Percentiles rank a stretch among this genome's conserved stretches.
Evolutionary conservation across 331 rosid genomes (phyloP).

Genomic region (Saraca asoca): DNA sequence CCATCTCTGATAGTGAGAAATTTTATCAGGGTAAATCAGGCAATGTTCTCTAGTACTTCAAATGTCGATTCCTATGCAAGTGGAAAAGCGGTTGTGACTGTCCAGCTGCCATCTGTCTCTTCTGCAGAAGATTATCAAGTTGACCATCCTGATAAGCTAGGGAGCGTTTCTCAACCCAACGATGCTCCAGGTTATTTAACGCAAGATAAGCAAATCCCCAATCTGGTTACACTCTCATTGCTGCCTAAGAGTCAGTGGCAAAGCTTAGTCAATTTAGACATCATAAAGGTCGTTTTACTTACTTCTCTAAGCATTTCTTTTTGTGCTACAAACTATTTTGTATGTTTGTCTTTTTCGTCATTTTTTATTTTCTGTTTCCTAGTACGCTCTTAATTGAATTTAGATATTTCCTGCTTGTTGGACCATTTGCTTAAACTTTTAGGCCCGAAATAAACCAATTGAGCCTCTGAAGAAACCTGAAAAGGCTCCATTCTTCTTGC

Average conservation of each 20-base stretch:
- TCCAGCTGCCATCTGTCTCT: conserved; percentile 80
- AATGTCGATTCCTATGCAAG: conserved; percentile 71
- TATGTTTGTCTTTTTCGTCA: background rate
- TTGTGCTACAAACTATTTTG: conserved; percentile 21
- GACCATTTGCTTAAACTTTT: conserved; percentile 34
- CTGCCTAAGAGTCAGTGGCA: conserved; percentile 97
- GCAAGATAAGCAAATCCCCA: conserved; percentile 73
- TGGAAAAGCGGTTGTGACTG: conserved; percentile 73
- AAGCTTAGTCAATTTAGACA: conserved; percentile 84
- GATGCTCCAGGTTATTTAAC: conserved; percentile 34
- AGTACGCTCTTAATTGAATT: conserved; percentile 21
- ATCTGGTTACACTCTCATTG: conserved; percentile 81
- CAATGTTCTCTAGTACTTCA: conserved; percentile 71
- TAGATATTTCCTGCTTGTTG: conserved; percentile 31
- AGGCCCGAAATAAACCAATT: conserved; percentile 91
- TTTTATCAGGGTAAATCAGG: conserved; percentile 77
- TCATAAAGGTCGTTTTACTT: conserved; percentile 72
- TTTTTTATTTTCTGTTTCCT: conserved; percentile 12
- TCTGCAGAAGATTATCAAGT: conserved; percentile 49
- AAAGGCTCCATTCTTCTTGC: conserved; percentile 93
- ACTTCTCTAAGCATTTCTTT: conserved; percentile 33
- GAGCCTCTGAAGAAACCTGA: conserved; percentile 97
- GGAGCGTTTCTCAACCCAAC: conserved; percentile 44
- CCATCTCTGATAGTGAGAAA: conserved; percentile 13
- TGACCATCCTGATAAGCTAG: conserved; percentile 45